A percentile compares a stretch with the other conserved stretches of the same genome.
These are phyloP conservation scores for Tulasnella sp. DNA, from an alignment of 768 basidiomycete species.

Conservation along the genomic window DNA sequence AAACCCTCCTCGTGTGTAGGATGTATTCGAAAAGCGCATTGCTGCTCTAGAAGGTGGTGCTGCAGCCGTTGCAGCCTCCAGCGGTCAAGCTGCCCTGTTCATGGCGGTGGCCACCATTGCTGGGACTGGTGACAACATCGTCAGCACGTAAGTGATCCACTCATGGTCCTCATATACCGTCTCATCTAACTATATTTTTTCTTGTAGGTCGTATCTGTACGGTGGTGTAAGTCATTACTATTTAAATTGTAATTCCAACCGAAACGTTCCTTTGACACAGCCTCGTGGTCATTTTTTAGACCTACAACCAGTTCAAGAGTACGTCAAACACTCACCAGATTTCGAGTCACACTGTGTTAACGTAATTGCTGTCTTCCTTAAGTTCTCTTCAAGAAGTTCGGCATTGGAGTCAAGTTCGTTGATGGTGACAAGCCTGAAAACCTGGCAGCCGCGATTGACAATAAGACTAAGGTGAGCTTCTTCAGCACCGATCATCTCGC, in stretches of 20 bases:
- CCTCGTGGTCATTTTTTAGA: constrained; percentile 32
- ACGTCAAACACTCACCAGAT: background rate
- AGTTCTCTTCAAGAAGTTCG: constrained; percentile 63
- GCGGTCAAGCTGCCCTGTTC: constrained; percentile 73
- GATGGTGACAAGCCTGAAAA: constrained; percentile 45
- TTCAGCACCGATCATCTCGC: background rate
- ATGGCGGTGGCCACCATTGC: constrained; percentile 57
- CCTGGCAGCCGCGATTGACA: constrained; percentile 62
- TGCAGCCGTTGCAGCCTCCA: constrained; percentile 63
- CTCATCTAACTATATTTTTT: background rate
- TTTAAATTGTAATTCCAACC: no score
- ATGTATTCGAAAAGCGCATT: constrained; percentile 71
- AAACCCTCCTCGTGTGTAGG: constrained; percentile 35
- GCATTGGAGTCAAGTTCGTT: constrained; percentile 59
- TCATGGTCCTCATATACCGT: background rate
- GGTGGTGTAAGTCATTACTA: constrained; percentile 47
- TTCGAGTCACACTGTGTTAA: background rate
- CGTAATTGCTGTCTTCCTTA: background rate
- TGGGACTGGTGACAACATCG: constrained; percentile 65
- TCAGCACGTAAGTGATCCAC: constrained; percentile 48
- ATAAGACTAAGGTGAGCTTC: constrained; percentile 46
- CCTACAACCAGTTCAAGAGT: constrained; percentile 70
- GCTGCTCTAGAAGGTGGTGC: constrained; percentile 73
- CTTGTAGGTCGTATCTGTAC: constrained; percentile 50
- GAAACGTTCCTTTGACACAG: background rate